These are phyloP conservation scores for Sophora flavescens DNA, from an alignment of 306 rosid species.

Conservation along the genomic window DNA sequence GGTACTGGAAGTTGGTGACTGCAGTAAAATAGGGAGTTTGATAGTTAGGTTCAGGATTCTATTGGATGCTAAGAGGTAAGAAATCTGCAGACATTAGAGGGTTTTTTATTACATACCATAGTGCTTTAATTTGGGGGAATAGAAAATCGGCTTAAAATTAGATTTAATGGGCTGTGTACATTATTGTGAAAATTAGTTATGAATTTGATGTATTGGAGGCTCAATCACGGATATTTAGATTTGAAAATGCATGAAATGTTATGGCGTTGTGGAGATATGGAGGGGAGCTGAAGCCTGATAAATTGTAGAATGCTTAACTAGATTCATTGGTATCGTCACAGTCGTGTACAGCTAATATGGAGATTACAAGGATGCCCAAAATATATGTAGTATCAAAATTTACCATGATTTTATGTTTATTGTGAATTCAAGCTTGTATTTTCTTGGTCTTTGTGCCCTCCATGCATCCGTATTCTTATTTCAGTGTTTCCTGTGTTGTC, in stretches of 20 bases:
- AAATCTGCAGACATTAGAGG: conserved; percentile 11
- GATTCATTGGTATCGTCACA: conserved; percentile 5
- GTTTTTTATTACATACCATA: neutral
- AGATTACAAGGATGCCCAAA: neutral
- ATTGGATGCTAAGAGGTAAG: conserved; percentile 17
- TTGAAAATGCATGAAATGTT: conserved; percentile 16
- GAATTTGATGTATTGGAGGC: conserved; percentile 30
- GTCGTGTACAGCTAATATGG: neutral
- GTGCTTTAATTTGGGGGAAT: conserved; percentile 7
- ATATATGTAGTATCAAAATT: neutral
- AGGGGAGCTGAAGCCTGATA: conserved; percentile 4
- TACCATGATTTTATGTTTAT: conserved; percentile 6
- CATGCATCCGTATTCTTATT: conserved; percentile 40
- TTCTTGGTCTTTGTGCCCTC: conserved; percentile 26
- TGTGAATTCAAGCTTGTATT: conserved; percentile 21
- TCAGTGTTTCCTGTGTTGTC: conserved; percentile 45
- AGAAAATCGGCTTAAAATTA: conserved; percentile 32
- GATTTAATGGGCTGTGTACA: conserved; percentile 13
- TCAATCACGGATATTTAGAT: conserved; percentile 9
- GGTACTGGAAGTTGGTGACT: conserved; percentile 28
- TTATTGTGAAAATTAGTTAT: neutral
- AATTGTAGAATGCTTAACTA: conserved; percentile 20
- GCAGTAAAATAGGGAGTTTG: conserved; percentile 12
- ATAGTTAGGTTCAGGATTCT: conserved; percentile 32
- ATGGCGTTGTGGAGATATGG: neutral